A percentile compares a stretch with the other conserved stretches of the same genome.
Evolutionary conservation across 306 rosid genomes (phyloP).

Genomic region (Citrullus mucosospermus): DNA sequence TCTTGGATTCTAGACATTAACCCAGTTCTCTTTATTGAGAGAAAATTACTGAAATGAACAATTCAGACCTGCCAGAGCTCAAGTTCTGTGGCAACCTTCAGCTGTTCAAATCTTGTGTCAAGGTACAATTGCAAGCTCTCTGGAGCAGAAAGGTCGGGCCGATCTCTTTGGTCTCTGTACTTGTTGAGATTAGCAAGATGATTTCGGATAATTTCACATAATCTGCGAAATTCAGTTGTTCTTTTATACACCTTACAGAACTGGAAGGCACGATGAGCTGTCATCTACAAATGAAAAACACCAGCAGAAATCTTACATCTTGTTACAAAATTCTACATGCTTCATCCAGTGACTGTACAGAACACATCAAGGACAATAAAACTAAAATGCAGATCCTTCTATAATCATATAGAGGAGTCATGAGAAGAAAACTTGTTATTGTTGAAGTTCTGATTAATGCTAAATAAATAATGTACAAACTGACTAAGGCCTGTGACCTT

Average conservation of each 20-base stretch:
- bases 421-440: background rate
- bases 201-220: constrained; percentile 85
- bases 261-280: constrained; percentile 98
- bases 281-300: constrained; percentile 52
- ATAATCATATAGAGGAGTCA: background rate
- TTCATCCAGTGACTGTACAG: background rate
- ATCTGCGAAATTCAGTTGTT: constrained; percentile 83
- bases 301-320: background rate
- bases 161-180: constrained; percentile 87
- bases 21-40: background rate
- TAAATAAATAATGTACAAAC: background rate
- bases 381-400: background rate
- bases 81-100: constrained; percentile 85
- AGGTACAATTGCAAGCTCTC: constrained; percentile 93
- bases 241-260: constrained; percentile 94
- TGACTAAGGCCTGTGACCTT: background rate
- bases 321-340: background rate
- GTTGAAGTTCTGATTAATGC: background rate
- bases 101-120: constrained; percentile 94
- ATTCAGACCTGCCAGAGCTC: constrained; percentile 87
- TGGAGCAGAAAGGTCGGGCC: constrained; percentile 80
- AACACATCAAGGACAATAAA: background rate
- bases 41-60: background rate
- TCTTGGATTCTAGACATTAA: background rate
- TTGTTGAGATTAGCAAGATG: constrained; percentile 81